Conservation (phyloP, 108 stramenopile species). For the Skeletonema menzelii region DNA sequence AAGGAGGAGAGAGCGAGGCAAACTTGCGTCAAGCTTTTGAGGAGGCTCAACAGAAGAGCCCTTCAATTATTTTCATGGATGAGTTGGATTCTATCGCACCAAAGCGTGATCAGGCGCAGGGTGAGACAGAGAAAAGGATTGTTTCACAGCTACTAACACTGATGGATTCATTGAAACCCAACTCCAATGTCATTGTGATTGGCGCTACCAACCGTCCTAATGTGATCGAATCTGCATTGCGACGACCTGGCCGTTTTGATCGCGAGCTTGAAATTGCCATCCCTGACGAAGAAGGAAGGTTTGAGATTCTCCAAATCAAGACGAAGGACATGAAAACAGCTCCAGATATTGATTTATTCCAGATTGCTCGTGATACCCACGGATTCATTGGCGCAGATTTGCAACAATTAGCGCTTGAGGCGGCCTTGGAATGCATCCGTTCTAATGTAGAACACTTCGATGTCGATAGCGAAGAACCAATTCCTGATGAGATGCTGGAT, state of each 20-base stretch:
- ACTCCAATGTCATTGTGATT: slow-evolving; percentile 95
- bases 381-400: slow-evolving; percentile 99
- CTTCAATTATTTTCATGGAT: slow-evolving; percentile 98
- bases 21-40: slow-evolving; percentile 97
- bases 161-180: slow-evolving; percentile 96
- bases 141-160: slow-evolving; percentile 97
- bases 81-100: slow-evolving; percentile 98
- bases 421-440: slow-evolving; percentile 94
- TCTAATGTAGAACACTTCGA: slow-evolving; percentile 85
- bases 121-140: slow-evolving; percentile 95
- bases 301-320: slow-evolving; percentile 96
- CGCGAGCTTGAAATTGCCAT: slow-evolving; percentile 98
- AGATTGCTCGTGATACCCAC: slow-evolving; percentile 94
- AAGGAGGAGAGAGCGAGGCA: slow-evolving; percentile 96
- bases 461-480: slow-evolving; percentile 82
- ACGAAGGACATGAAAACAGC: slow-evolving; percentile 92
- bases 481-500: slow-evolving; percentile 78
- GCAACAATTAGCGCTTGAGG: slow-evolving; percentile 94
- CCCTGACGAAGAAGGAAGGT: slow-evolving; percentile 97
- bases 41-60: slow-evolving; percentile 83
- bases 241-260: slow-evolving; percentile 97
- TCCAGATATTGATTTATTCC: slow-evolving; percentile 83
- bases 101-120: slow-evolving; percentile 96
- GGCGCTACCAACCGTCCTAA: slow-evolving; percentile 98
- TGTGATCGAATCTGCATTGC: slow-evolving; percentile 95